Evolutionary conservation across 257 asterid species (phyloP).

Genomic region (Asclepias syriaca): DNA sequence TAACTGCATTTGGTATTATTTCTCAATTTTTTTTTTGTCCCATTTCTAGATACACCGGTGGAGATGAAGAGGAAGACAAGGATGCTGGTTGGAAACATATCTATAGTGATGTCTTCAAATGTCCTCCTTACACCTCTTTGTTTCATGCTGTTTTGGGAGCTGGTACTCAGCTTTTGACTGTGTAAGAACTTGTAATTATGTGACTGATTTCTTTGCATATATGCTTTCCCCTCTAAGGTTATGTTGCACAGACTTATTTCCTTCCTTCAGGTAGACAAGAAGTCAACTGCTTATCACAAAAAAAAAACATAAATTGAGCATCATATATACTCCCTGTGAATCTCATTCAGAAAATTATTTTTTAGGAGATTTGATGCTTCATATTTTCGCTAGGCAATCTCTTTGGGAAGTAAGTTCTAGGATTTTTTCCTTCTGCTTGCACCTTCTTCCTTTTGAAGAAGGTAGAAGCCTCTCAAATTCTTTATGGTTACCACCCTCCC

Average conservation of each 20-base stretch:
- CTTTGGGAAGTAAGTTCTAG: not conserved
- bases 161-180: conserved; percentile 62
- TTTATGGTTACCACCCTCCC: not conserved
- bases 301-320: not conserved
- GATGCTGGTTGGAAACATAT: conserved; percentile 78
- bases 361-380: not conserved
- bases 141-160: conserved; percentile 71
- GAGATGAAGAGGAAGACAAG: conserved; percentile 81
- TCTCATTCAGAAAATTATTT: no score
- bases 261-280: not conserved
- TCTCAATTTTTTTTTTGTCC: not conserved
- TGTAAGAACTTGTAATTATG: conserved; percentile 33
- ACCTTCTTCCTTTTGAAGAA: not conserved
- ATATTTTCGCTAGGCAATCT: not conserved
- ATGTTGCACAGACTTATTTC: not conserved
- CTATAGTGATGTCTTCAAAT: conserved; percentile 63
- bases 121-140: conserved; percentile 57
- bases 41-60: conserved; percentile 50
- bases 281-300: not conserved
- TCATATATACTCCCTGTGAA: not conserved
- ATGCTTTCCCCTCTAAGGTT: not conserved
- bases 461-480: not conserved
- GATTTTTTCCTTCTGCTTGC: not conserved
- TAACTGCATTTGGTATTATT: not conserved
- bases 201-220: not conserved